Base-by-base conservation (phyloP, 345 rosid genomes). In the Psidium guajava region DNA sequence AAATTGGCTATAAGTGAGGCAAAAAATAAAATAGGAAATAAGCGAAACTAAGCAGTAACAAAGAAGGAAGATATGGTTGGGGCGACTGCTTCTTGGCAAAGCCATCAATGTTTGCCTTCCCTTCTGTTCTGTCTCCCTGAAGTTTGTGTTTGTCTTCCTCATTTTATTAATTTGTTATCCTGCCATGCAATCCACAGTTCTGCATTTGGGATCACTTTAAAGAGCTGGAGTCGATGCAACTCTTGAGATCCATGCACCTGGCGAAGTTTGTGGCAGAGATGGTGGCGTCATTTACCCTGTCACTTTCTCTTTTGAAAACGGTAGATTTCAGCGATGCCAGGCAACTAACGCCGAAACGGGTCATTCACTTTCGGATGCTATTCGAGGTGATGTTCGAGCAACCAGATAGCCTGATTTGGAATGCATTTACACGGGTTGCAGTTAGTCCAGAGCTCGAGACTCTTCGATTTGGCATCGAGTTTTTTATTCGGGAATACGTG, bases 201-300 rank as follows among this genome's bases (percentile, higher is more conserved):
- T 95, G 98, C 88, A 84, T 96, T 15, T 94, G 98, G 98, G 99
- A 97, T 88, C 98, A 94, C 84, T 96, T 93, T 85, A 96, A 93
- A 81, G 96, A 94, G 92, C 90, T 95, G 82, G 96, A 96, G 85
- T 88, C 96, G 2, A 92, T 91, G 95, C 89, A 90, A 32, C 96
- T 95, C 73, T 82, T 85, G 85, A 93, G 98, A 89, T 95, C 98
- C 22, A 93, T 97, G 98, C 93, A 97, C 89, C 92, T 95, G 42
- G 98, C 98, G 15, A 96, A 93, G 86, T 94, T 97, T 51, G 93
- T 92, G 52, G 95, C 95, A 4, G 99, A 97, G 89, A 94, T 97
- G 94, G 88, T 95, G 50, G 88, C 93, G 8, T 89, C 93, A 13
- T 95, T 96, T 90, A 88, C 91, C 42, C 94, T 94, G 36, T 94